phyloP scores from a whole-genome alignment of 345 rosid genomes.

The Eutrema heterophyllum region DNA sequence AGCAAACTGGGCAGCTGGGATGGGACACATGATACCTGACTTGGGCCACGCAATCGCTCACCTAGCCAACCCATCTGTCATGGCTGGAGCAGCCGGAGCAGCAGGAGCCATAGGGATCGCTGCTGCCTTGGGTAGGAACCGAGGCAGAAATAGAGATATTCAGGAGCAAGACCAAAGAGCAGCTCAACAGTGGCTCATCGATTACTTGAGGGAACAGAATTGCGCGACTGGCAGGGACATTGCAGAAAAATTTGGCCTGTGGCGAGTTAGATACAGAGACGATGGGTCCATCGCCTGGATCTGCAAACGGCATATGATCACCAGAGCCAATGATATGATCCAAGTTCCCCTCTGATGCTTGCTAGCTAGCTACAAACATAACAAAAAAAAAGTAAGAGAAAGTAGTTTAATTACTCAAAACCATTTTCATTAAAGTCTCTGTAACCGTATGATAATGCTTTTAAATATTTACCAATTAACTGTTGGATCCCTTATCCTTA shows the following conservation, averaged over 20 bases:
- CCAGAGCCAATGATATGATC: constrained; percentile 62
- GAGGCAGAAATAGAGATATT: constrained; percentile 47
- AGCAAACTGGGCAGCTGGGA: constrained; percentile 84
- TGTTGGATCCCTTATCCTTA: not conserved
- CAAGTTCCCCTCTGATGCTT: constrained; percentile 52
- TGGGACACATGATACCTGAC: constrained; percentile 96
- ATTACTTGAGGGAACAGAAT: constrained; percentile 67
- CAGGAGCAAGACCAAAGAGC: constrained; percentile 64
- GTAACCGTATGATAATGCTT: constrained; percentile 1
- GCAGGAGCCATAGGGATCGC: constrained; percentile 42
- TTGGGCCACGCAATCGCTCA: constrained; percentile 79
- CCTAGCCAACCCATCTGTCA: constrained; percentile 54
- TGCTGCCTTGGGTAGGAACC: constrained; percentile 48
- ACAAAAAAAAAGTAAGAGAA: not conserved
- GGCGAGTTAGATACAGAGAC: constrained; percentile 82
- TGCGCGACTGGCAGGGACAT: constrained; percentile 82
- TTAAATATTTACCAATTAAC: not conserved
- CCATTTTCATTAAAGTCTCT: constrained; percentile 10
- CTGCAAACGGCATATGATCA: constrained; percentile 73
- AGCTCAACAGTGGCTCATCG: constrained; percentile 92
- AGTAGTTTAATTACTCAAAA: constrained; percentile 10
- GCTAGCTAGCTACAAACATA: constrained; percentile 15
- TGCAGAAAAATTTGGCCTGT: constrained; percentile 87
- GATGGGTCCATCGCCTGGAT: constrained; percentile 90
- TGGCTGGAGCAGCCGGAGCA: constrained; percentile 80